These are phyloP conservation scores for Chrysochromulina parva DNA, from an alignment of 78 protist genomes.

Conservation along the genomic window DNA sequence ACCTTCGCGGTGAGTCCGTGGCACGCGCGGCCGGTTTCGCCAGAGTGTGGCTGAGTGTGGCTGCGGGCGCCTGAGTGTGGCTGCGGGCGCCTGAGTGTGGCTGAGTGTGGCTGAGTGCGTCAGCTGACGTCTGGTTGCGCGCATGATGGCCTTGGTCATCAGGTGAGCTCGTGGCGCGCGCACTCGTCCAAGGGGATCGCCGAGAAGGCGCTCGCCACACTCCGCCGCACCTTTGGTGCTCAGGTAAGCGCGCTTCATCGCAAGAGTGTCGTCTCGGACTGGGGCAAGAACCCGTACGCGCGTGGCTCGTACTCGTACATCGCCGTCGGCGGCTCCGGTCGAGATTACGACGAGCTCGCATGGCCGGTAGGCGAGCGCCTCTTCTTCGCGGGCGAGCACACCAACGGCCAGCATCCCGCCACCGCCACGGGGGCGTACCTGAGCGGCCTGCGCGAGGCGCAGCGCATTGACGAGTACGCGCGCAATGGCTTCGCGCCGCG, in stretches of 20 bases:
- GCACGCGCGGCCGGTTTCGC: too few species aligned
- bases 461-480: constrained; percentile 4
- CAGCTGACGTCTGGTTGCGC: too few species aligned
- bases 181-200: background rate
- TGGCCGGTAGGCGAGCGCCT: background rate
- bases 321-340: constrained; percentile 24
- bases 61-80: too few species aligned
- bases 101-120: too few species aligned
- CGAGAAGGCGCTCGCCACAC: background rate
- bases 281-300: constrained; percentile 45
- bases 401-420: constrained; percentile 52
- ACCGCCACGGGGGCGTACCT: constrained; percentile 55
- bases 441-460: constrained; percentile 56
- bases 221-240: background rate
- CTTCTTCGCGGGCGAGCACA: constrained; percentile 59
- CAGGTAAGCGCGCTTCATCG: background rate
- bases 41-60: too few species aligned
- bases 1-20: too few species aligned
- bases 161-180: background rate
- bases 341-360: constrained; percentile 55
- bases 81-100: too few species aligned
- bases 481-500: too few species aligned
- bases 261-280: constrained; percentile 14
- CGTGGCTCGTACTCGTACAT: constrained; percentile 59
- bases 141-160: too few species aligned